Percentiles rank a stretch among this genome's conserved stretches.
phyloP scores from a whole-genome alignment of 2,329 filamentous ascomycete genomes.

The Rutstroemia sp. region DNA sequence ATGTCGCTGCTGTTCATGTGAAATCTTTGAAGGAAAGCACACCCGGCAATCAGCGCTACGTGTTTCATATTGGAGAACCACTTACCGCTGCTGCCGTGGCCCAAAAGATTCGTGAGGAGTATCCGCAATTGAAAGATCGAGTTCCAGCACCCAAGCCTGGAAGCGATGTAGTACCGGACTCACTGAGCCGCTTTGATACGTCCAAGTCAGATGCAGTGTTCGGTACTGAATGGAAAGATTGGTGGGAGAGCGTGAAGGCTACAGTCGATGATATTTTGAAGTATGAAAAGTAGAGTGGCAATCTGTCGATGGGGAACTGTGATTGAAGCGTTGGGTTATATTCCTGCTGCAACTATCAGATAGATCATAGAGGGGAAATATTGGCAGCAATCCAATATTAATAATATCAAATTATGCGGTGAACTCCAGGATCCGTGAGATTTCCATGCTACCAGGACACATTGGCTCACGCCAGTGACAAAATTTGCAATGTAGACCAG shows the following conservation, averaged over 20 bases:
- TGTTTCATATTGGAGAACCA: neutral
- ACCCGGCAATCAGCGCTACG: neutral
- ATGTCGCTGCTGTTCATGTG: neutral
- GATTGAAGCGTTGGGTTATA: too few species aligned
- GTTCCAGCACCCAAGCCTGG: neutral
- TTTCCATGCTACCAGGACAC: neutral
- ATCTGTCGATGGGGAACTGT: too few species aligned
- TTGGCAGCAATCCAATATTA: too few species aligned
- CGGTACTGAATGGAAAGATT: neutral
- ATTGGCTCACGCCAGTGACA: neutral
- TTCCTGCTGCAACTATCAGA: too few species aligned
- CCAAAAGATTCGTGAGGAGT: neutral
- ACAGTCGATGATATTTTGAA: neutral
- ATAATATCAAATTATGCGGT: neutral
- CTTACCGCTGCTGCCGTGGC: neutral
- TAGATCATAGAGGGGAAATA: too few species aligned
- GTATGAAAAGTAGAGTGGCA: neutral
- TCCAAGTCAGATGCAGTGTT: neutral
- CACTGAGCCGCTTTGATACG: neutral
- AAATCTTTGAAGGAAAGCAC: neutral
- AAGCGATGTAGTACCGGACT: neutral
- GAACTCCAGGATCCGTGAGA: neutral
- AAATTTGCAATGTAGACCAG: neutral
- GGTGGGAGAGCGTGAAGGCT: neutral
- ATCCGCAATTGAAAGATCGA: neutral